Evolutionary conservation across 2,329 filamentous ascomycete species (phyloP).

Genomic region (Pestalotiopsis sp.): DNA sequence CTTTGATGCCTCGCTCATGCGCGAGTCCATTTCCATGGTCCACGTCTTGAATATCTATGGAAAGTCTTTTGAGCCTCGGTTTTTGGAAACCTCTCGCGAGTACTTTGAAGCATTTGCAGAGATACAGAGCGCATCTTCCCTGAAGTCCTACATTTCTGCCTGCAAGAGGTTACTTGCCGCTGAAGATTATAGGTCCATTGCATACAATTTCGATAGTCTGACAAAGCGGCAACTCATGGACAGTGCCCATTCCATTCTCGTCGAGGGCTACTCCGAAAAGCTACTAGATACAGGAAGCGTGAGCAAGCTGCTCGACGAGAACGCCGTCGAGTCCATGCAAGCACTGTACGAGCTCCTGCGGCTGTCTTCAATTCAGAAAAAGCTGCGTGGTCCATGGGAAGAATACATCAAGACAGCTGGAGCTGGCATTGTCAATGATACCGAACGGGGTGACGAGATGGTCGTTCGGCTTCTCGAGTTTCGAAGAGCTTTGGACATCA

Average conservation of each 20-base stretch:
- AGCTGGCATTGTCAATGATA: slow-evolving; percentile 76
- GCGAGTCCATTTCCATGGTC: slow-evolving; percentile 77
- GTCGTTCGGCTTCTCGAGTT: slow-evolving; percentile 79
- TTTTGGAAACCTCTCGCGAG: slow-evolving; percentile 66
- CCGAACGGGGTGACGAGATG: slow-evolving; percentile 80
- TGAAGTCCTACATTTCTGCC: slow-evolving; percentile 76
- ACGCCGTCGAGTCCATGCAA: slow-evolving; percentile 70
- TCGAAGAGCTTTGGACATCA: slow-evolving; percentile 75
- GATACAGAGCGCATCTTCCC: slow-evolving; percentile 59
- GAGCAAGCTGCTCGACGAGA: slow-evolving; percentile 70
- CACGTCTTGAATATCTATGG: slow-evolving; percentile 83
- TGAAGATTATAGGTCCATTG: slow-evolving; percentile 77
- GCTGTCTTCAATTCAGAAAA: slow-evolving; percentile 69
- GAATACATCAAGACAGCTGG: slow-evolving; percentile 79
- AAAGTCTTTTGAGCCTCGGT: slow-evolving; percentile 75
- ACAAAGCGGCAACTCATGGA: slow-evolving; percentile 78
- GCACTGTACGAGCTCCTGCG: slow-evolving; percentile 78
- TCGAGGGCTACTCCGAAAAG: slow-evolving; percentile 67
- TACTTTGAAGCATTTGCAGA: slow-evolving; percentile 74
- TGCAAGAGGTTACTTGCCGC: slow-evolving; percentile 69
- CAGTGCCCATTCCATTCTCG: slow-evolving; percentile 71
- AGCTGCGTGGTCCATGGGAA: slow-evolving; percentile 73
- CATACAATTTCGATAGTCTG: slow-evolving; percentile 78
- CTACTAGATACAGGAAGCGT: slow-evolving; percentile 70
- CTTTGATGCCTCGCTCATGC: slow-evolving; percentile 68